A percentile compares a stretch with the other conserved stretches of the same genome.
Evolutionary conservation across 495 filamentous ascomycete genomes (phyloP).

Genomic region (Podospora fimiseda): DNA sequence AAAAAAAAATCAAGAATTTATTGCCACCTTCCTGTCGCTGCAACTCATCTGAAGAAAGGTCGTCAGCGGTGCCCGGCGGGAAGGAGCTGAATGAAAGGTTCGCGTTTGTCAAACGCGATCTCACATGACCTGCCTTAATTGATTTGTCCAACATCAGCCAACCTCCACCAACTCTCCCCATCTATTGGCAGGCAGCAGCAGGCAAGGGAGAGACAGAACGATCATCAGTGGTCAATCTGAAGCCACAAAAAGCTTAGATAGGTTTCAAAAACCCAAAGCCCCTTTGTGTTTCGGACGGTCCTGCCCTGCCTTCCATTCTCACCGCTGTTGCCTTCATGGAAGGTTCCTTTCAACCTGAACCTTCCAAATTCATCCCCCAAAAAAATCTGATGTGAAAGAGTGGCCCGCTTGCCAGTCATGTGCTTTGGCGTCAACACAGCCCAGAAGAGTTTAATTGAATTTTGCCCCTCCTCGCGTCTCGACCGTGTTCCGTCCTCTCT

Average conservation of each 20-base stretch:
- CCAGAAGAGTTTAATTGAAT: slow-evolving; percentile 17
- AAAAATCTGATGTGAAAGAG: neutral
- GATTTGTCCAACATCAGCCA: slow-evolving; percentile 5
- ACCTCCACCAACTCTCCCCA: neutral
- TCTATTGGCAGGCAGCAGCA: slow-evolving; percentile 14
- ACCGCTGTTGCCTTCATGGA: neutral
- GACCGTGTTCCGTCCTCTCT: slow-evolving; percentile 3
- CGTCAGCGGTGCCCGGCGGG: neutral
- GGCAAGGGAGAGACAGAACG: neutral
- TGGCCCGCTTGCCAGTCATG: slow-evolving; percentile 12
- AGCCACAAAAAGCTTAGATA: no score
- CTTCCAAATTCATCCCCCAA: neutral
- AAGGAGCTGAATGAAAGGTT: slow-evolving; percentile 2
- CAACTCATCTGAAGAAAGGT: neutral
- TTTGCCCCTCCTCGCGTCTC: slow-evolving; percentile 27
- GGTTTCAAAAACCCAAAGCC: neutral
- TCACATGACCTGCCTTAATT: slow-evolving; percentile 19
- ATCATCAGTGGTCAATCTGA: neutral
- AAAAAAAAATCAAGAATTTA: neutral
- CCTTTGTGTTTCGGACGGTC: slow-evolving; percentile 1
- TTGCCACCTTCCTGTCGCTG: slow-evolving; percentile 8
- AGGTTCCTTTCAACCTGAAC: neutral
- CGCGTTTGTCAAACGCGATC: slow-evolving; percentile 22
- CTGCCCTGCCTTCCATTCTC: neutral
- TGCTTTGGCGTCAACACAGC: slow-evolving; percentile 21